A percentile compares a stretch with the other conserved stretches of the same genome.
Evolutionary conservation across 2,329 filamentous ascomycete species (phyloP).

Genomic region (Sporothrix schenckii): DNA sequence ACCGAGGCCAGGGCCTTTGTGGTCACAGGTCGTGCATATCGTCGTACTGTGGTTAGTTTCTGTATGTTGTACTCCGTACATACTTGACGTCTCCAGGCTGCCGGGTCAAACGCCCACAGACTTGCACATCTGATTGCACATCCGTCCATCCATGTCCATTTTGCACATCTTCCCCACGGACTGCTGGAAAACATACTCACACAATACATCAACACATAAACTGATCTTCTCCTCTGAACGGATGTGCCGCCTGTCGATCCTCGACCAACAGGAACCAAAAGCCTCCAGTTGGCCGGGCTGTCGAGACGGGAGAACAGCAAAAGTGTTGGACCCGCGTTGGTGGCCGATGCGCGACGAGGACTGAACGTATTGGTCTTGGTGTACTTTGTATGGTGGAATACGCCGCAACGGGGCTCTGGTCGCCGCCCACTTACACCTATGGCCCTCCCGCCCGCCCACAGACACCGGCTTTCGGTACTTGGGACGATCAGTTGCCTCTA

Average conservation of each 20-base stretch:
- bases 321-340: no score
- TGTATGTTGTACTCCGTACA: no score
- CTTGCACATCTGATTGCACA: background rate
- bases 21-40: no score
- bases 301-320: no score
- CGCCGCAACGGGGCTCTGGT: background rate
- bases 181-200: background rate
- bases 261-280: slow-evolving; percentile 23
- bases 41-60: no score
- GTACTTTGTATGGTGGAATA: no score
- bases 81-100: no score
- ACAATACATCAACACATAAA: background rate
- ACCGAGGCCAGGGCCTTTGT: background rate
- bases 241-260: slow-evolving; percentile 21
- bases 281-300: background rate
- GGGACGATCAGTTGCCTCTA: slow-evolving; percentile 21
- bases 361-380: no score
- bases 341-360: no score
- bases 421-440: no score
- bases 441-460: background rate
- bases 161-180: background rate
- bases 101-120: no score
- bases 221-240: background rate
- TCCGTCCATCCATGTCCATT: background rate
- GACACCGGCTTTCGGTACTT: slow-evolving; percentile 29